phyloP scores from a whole-genome alignment of 2,329 filamentous ascomycete species.

The Aspergillus udagawae region DNA sequence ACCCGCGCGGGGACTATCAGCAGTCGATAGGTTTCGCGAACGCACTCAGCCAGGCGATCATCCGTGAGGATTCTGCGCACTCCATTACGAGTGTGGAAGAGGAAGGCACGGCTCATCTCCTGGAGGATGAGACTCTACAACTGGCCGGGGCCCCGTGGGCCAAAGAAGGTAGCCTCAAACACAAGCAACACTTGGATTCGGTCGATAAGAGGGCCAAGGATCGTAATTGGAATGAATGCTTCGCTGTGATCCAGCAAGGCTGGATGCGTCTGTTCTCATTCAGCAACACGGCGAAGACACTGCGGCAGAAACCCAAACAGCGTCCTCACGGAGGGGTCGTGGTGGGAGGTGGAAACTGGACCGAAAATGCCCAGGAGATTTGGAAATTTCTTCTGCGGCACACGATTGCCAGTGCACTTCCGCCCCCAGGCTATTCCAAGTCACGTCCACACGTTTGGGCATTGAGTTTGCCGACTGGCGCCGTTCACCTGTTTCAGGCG shows the following conservation, averaged over 20 bases:
- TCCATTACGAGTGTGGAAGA: conserved; percentile 55
- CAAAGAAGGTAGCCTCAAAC: conserved; percentile 91
- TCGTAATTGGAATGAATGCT: conserved; percentile 89
- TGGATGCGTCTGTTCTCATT: conserved; percentile 95
- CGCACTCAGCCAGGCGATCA: conserved; percentile 92
- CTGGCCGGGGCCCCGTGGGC: conserved; percentile 95
- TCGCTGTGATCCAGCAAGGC: conserved; percentile 93
- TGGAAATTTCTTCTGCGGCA: conserved; percentile 85
- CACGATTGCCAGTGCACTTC: conserved; percentile 84
- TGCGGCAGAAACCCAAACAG: conserved; percentile 58
- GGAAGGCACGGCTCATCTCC: conserved; percentile 58
- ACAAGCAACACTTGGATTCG: conserved; percentile 92
- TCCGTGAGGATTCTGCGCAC: conserved; percentile 67
- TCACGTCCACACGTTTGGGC: conserved; percentile 90
- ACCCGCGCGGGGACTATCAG: conserved; percentile 77
- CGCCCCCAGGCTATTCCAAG: conserved; percentile 88
- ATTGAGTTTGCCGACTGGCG: conserved; percentile 82
- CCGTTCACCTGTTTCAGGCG: conserved; percentile 96
- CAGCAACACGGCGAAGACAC: conserved; percentile 68
- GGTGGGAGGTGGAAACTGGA: conserved; percentile 97
- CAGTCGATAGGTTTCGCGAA: conserved; percentile 98
- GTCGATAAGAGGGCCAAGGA: conserved; percentile 91
- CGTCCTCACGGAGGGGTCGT: conserved; percentile 57
- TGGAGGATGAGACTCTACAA: conserved; percentile 90
- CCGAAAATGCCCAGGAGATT: conserved; percentile 87